phyloP scores from a whole-genome alignment of 2,329 filamentous ascomycete genomes.

The Dothidotthia symphoricarpi region DNA sequence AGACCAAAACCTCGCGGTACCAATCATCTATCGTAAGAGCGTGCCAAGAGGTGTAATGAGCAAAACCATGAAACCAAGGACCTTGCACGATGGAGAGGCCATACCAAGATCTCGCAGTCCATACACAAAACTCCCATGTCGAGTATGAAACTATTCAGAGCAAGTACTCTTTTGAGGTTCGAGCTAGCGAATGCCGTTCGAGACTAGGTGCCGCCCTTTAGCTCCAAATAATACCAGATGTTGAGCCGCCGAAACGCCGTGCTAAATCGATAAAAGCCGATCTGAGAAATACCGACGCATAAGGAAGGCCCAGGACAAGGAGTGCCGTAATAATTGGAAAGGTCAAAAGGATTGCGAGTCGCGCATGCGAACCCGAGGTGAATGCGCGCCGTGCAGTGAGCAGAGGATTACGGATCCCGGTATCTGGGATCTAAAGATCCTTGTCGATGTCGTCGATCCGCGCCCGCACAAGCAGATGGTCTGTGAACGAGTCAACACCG shows the following conservation, averaged over 20 bases:
- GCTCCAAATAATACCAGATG: slow-evolving; percentile 19
- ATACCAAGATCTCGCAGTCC: no score
- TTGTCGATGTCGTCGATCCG: slow-evolving; percentile 25
- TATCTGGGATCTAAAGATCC: slow-evolving; percentile 17
- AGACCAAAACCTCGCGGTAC: no score
- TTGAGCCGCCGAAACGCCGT: slow-evolving; percentile 36
- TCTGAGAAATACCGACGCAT: slow-evolving; percentile 15
- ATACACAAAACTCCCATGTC: slow-evolving; percentile 25
- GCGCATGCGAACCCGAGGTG: no score
- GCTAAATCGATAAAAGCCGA: slow-evolving; percentile 34
- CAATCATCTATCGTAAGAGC: no score
- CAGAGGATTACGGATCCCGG: slow-evolving; percentile 7
- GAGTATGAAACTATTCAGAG: slow-evolving; percentile 32
- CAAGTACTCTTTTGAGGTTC: slow-evolving; percentile 34
- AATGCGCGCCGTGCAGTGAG: no score
- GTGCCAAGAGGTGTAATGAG: no score
- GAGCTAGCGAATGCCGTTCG: no score
- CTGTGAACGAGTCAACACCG: slow-evolving; percentile 28
- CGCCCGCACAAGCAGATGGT: slow-evolving; percentile 19
- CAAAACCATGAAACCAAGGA: neutral
- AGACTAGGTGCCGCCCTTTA: slow-evolving; percentile 22
- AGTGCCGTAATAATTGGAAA: no score
- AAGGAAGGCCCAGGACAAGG: no score
- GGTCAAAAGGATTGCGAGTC: no score
- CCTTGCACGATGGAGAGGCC: neutral